Evolutionary conservation across 768 basidiomycete species (phyloP), one percentile per base, ranked within the genome.

Genomic region (Rubroboletus pulcherrimus): DNA sequence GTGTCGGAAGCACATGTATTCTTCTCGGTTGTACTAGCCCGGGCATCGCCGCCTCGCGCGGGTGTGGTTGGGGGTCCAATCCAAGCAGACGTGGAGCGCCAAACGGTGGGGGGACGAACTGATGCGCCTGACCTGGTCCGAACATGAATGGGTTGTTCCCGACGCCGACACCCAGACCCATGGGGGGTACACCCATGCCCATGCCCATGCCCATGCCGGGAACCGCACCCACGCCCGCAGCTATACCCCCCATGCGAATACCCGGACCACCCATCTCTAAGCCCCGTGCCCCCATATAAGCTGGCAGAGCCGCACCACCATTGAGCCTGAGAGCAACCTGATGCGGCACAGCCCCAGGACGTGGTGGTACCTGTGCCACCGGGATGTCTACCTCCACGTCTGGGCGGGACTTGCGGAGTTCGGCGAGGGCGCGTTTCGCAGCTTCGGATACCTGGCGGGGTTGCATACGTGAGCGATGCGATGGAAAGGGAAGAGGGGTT

Each of bases 351-450:
- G 15, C 19, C 40, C 11, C 38, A 0, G 40, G 46, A 26, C 29
- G 51, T 37, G 29, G 37, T 7, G 24, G 35, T 47, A 48, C 50
- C 26, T 10, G 43, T 24, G 49, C 51, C 26, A 65, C 66, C 0
- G 85, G 89, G 4, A 86, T 61, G 46, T 91, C 91, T 35, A 91
- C 79, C 58, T 82, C 76, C 24, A 84, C 75, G 21, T 91, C 86
- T 0, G 89, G 89, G 43, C 89, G 77, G 4, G 77, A 71, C 29
- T 69, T 70, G 60, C 80, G 81, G 65, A 82, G 81, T 21, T 86
- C 78, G n/a, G 78, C 81, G n/a, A 84, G 66, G 0, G 89, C 88
- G 49, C 73, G 77, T 63, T 86, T 80, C 12, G 82, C 84, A 0
- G 90, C 91, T 49, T 74, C 80, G 49, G 81, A 80, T 37, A 91